Conservation (phyloP, 164 flowering plant species). For the Malania oleifera region DNA sequence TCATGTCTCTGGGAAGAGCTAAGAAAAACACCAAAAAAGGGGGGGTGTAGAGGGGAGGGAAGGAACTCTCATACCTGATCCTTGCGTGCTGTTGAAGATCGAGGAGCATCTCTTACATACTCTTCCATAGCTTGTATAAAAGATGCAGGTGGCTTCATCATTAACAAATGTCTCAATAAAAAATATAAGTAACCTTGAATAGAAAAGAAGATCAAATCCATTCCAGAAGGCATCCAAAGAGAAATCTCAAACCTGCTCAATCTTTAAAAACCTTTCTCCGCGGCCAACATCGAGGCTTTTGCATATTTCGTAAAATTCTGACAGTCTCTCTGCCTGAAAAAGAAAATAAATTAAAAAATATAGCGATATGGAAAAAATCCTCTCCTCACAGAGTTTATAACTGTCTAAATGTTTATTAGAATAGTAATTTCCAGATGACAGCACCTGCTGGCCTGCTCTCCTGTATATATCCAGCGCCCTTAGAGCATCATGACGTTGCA, state of each 20-base stretch:
- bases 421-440: not conserved
- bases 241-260: slow-evolving; percentile 71
- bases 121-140: slow-evolving; percentile 98
- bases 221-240: slow-evolving; percentile 1
- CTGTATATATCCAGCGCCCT: slow-evolving; percentile 84
- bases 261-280: slow-evolving; percentile 82
- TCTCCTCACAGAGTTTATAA: not conserved
- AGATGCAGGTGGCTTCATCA: slow-evolving; percentile 86
- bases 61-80: slow-evolving; percentile 49
- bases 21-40: too few relatives aligned
- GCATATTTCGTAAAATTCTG: slow-evolving; percentile 94
- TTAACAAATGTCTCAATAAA: slow-evolving; percentile 1
- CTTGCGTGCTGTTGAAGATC: slow-evolving; percentile 52
- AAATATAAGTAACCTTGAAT: too few relatives aligned
- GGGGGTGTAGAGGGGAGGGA: not conserved
- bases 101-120: slow-evolving; percentile 92
- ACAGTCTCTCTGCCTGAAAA: slow-evolving; percentile 75
- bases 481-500: slow-evolving; percentile 87
- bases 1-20: too few relatives aligned
- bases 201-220: not conserved
- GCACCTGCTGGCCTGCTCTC: slow-evolving; percentile 85
- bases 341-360: slow-evolving; percentile 1
- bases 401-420: not conserved
- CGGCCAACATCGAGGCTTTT: slow-evolving; percentile 85
- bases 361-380: not conserved